phyloP scores from a whole-genome alignment of 306 rosid genomes.

The Acmispon strigosus region DNA sequence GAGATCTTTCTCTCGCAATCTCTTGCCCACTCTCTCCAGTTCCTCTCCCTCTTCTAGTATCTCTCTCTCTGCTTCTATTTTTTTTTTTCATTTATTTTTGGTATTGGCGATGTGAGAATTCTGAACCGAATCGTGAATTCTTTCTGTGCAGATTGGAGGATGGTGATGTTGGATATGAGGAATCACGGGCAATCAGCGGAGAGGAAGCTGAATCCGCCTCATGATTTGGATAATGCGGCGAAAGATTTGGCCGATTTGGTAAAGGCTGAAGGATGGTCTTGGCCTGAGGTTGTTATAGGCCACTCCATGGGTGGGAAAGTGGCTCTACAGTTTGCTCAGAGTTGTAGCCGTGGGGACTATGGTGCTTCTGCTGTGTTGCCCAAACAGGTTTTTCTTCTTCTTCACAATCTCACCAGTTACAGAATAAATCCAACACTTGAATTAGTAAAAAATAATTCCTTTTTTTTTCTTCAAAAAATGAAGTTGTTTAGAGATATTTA shows the following conservation, averaged over 20 bases:
- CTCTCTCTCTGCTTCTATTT: background rate
- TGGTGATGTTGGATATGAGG: slow-evolving; percentile 80
- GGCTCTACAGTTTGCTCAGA: slow-evolving; percentile 58
- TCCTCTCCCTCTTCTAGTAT: slow-evolving; percentile 61
- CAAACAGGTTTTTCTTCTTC: slow-evolving; percentile 57
- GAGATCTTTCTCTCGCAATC: slow-evolving; percentile 73
- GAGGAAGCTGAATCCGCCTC: slow-evolving; percentile 53
- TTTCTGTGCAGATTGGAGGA: slow-evolving; percentile 58
- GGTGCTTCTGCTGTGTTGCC: slow-evolving; percentile 58
- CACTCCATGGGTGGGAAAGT: slow-evolving; percentile 96
- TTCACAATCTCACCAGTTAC: no score
- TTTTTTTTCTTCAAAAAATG: no score
- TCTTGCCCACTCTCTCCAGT: slow-evolving; percentile 48
- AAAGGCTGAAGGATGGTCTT: slow-evolving; percentile 58
- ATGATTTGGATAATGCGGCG: slow-evolving; percentile 61
- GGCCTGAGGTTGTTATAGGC: slow-evolving; percentile 94
- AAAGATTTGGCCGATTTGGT: slow-evolving; percentile 77
- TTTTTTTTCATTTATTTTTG: background rate
- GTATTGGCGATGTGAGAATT: background rate
- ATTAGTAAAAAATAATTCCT: no score
- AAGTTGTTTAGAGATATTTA: no score
- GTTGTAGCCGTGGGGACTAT: slow-evolving; percentile 60
- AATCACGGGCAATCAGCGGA: slow-evolving; percentile 79
- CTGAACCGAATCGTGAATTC: background rate
- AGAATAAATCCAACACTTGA: no score